Base-by-base conservation (phyloP, 345 rosid genomes). In the Arabis hirsuta region DNA sequence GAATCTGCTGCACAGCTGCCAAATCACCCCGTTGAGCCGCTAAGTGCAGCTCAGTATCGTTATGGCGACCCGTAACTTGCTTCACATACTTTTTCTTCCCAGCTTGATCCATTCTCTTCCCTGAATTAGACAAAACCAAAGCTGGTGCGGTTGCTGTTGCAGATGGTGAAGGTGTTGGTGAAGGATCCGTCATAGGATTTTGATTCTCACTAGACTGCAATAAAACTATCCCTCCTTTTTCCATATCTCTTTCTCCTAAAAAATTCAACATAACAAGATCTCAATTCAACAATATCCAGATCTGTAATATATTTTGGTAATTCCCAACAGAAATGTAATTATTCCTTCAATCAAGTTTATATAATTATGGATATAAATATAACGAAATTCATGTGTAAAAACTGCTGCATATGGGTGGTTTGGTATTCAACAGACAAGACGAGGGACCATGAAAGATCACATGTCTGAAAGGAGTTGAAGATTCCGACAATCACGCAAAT, bases 71-170 rank as follows among this genome's bases (percentile, higher is more conserved):
- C 0, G 94, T 94, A 43, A 93, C 97, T 76, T 93, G 98, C 80
- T 93, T 93, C n/a, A 93, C 94, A 71, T 90, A 88, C 89, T 88
- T 95, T 76, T 90, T 90, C 76, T 81, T 95, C 4, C 87, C 89
- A 1, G 94, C 97, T 72, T 91, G 98, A 65, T 95, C 99, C n/a
- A 95, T 94, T 38, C 82, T 78, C 72, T 90, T 92, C 61, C 97
- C 97, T 0, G 98, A 91, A 52, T 85, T 88, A 42, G 90, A 85
- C 36, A 91, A 73, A 50, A 87, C 90, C 65, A 90, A 79, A 70
- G 97, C 98, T 2, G 98, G 97, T 9, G 98, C 89, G 6, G 86
- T 73, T 8, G 95, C 80, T 4, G 88, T 80, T 41, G 97, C 81
- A 31, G 98, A 85, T 0, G 98, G 96, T 26, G 98, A 92, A n/a